phyloP scores from a whole-genome alignment of 176 grass and related monocot species.

The maize (Zea mays) region Zm-B73-REFERENCE-NAM-5.0 NC_050104.1:14976501-14977000 shows the following conservation, averaged over 20 bases:
- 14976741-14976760: no score
- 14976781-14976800: no score
- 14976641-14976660: conserved; percentile 26
- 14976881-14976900: conserved; percentile 10
- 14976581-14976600: conserved; percentile 92
- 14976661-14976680: conserved; percentile 5
- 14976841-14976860: conserved; percentile 11
- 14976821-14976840: conserved; percentile 7
- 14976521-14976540: conserved; percentile 98
- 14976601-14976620: conserved; percentile 88
- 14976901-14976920: conserved; percentile 14
- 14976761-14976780: no score
- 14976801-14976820: background rate
- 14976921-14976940: conserved; percentile 13
- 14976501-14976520: conserved; percentile 99
- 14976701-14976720: conserved; percentile 11
- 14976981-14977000: conserved; percentile 26
- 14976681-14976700: background rate
- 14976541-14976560: conserved; percentile 99
- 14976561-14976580: conserved; percentile 98
- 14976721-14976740: conserved; percentile 9
- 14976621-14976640: conserved; percentile 32
- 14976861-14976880: background rate
- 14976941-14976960: conserved; percentile 11
- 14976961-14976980: conserved; percentile 28